A percentile compares a stretch with the other conserved stretches of the same genome.
phyloP scores from a whole-genome alignment of 768 basidiomycete species.

The Russula ochroleuca region DNA sequence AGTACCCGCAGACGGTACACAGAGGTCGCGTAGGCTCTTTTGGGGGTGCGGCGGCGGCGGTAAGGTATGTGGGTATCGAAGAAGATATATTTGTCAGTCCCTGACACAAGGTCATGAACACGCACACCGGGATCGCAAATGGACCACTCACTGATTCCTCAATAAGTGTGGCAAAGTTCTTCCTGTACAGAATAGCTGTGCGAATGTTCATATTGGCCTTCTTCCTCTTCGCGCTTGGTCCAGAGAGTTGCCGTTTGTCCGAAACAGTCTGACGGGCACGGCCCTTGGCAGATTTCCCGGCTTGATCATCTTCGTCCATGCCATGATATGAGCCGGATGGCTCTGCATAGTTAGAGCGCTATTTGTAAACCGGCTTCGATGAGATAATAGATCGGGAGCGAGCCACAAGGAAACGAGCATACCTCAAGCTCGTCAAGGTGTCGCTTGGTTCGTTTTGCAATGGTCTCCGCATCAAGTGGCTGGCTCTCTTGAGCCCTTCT shows the following conservation, averaged over 20 bases:
- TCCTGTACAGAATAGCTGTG: slow-evolving; percentile 76
- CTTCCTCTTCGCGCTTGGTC: slow-evolving; percentile 57
- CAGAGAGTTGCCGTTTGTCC: slow-evolving; percentile 60
- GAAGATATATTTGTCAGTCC: slow-evolving; percentile 53
- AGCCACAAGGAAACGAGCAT: slow-evolving; percentile 24
- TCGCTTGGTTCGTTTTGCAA: slow-evolving; percentile 69
- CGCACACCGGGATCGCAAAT: background rate
- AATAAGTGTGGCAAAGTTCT: slow-evolving; percentile 65
- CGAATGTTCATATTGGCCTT: slow-evolving; percentile 80
- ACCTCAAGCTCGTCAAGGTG: slow-evolving; percentile 88
- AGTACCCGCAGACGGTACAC: slow-evolving; percentile 86
- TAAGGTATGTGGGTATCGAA: slow-evolving; percentile 63
- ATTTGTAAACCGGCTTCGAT: slow-evolving; percentile 18
- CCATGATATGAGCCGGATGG: slow-evolving; percentile 41
- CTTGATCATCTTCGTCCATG: slow-evolving; percentile 43
- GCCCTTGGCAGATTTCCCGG: slow-evolving; percentile 53
- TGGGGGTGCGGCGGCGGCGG: slow-evolving; percentile 56
- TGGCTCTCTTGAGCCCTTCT: slow-evolving; percentile 45
- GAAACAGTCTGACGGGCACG: slow-evolving; percentile 76
- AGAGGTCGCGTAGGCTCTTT: slow-evolving; percentile 62
- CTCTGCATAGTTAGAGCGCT: slow-evolving; percentile 80
- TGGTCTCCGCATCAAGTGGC: slow-evolving; percentile 54
- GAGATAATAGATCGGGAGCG: slow-evolving; percentile 19
- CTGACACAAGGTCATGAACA: slow-evolving; percentile 36
- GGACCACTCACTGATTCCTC: slow-evolving; percentile 68